Evolutionary conservation across 202 grass and related monocot species (phyloP), one percentile per base, ranked within the genome.

Genomic region (Setaria italica): DNA sequence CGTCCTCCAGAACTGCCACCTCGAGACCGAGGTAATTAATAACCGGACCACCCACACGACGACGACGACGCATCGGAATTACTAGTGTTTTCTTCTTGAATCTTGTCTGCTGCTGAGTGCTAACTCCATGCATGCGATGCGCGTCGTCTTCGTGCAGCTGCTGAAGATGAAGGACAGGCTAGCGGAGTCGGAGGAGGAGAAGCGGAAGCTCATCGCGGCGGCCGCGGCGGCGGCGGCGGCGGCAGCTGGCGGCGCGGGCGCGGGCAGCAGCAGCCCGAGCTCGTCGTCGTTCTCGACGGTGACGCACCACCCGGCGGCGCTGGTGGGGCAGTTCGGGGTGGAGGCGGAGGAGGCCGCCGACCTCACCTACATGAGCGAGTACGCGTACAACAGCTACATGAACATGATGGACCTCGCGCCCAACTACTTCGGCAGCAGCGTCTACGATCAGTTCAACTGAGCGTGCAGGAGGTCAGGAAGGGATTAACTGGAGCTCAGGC

Each of bases 231-330:
- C 68, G 4, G 48, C 45, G 1, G 76, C 32, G 53, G 68, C 53
- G 0, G 9, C 71, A 29, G 37, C n/a, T 7, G 74, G 72, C 5
- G 75, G 20, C 2, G 82, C 87, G 3, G 70, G 84, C 25, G 81
- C 79, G 2, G 87, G 73, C 11, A 77, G 83, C 35, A 90, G 92
- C 78, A 95, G 93, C 84, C 93, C 93, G 33, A 91, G 81, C 88
- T 92, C 90, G 15, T 99, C 97, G 67, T 97, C 94, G 5, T 94
- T 97, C 85, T 97, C 92, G 19, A 94, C 90, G 32, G 84, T 92
- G 49, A 99, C 93, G 25, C 80, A 93, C 87, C 82, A 89, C 46
- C 65, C 86, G 55, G 54, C 86, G 62, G 60, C 85, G 46, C 48
- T 91, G 13, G 73, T 87, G 20, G 81, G 85, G 55, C 90, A 96